These are phyloP conservation scores for Picea sitchensis DNA, from an alignment of 75 land plant genomes.

Conservation along the genomic window DNA sequence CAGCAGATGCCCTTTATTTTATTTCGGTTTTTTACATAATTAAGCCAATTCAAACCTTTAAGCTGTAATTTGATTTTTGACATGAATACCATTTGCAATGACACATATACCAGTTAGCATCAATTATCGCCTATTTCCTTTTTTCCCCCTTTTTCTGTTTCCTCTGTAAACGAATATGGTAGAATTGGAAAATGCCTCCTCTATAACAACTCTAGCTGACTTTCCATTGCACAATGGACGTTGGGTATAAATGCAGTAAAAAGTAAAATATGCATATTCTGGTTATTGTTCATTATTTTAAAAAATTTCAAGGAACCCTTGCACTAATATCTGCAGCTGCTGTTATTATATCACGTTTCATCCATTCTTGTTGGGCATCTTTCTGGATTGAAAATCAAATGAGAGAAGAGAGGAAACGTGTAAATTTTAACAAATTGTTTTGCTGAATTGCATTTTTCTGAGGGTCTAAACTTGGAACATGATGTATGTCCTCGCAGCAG, in stretches of 20 bases:
- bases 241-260: neutral
- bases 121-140: neutral
- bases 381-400: neutral
- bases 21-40: neutral
- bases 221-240: neutral
- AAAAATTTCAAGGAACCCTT: neutral
- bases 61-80: neutral
- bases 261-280: conserved; percentile 5
- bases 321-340: neutral
- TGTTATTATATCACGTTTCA: neutral
- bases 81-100: neutral
- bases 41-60: neutral
- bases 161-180: neutral
- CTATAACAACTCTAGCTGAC: neutral
- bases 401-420: neutral
- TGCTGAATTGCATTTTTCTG: neutral
- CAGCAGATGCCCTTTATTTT: neutral
- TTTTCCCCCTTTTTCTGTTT: neutral
- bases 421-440: neutral
- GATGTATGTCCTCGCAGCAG: conserved; percentile 45
- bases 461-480: neutral
- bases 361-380: neutral
- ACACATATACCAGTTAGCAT: too few relatives aligned
- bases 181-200: neutral
- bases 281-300: neutral